Evolutionary conservation across 2,329 filamentous ascomycete species (phyloP).

Genomic region (Chaetoscypha palmicola): DNA sequence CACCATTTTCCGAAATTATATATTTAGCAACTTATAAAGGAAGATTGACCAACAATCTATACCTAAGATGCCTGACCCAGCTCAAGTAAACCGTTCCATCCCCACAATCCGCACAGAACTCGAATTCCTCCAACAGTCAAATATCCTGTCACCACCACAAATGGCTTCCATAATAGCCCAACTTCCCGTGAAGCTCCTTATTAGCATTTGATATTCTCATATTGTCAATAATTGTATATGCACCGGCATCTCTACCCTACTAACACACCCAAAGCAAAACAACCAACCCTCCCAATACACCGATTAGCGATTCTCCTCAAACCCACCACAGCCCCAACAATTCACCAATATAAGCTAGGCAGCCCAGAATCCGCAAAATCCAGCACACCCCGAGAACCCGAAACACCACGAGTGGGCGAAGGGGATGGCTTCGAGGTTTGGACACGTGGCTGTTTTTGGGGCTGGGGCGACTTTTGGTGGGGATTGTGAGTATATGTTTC

Average conservation of each 20-base stretch:
- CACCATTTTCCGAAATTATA: too few relatives aligned
- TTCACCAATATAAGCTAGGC: conserved; percentile 23
- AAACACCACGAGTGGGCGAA: conserved; percentile 30
- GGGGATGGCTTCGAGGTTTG: conserved; percentile 24
- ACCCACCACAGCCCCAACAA: conserved; percentile 17
- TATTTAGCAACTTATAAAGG: too few relatives aligned
- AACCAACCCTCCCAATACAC: conserved; percentile 23
- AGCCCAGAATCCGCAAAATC: conserved; percentile 28
- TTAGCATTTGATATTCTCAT: neutral
- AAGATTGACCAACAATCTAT: too few relatives aligned
- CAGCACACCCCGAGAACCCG: conserved; percentile 28
- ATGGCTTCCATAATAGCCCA: conserved; percentile 30
- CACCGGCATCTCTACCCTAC: neutral
- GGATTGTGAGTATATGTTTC: conserved; percentile 13
- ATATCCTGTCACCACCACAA: conserved; percentile 27
- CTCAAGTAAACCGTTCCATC: conserved; percentile 25
- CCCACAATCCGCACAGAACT: conserved; percentile 22
- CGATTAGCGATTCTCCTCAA: conserved; percentile 25
- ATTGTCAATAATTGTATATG: neutral
- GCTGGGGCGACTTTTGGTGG: conserved; percentile 29
- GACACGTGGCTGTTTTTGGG: conserved; percentile 29
- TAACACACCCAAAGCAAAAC: conserved; percentile 18
- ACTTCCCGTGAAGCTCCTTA: too few relatives aligned
- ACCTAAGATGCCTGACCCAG: conserved; percentile 26
- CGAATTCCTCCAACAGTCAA: conserved; percentile 29